Conservation (phyloP, 495 filamentous ascomycete species). For the Patellaria atrata region DNA sequence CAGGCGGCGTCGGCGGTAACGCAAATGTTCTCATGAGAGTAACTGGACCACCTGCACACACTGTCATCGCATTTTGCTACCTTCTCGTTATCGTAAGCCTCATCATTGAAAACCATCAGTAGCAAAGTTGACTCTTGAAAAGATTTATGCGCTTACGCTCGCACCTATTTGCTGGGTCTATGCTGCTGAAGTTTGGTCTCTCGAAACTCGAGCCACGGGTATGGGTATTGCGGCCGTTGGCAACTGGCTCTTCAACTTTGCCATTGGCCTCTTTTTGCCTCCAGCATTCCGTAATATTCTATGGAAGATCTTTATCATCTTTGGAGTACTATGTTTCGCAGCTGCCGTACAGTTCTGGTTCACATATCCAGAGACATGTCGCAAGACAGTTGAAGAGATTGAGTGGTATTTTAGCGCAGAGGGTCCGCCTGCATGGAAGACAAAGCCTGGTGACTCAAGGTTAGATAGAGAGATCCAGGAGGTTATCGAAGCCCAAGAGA, state of each 20-base stretch:
- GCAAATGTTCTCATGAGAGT: slow-evolving; percentile 51
- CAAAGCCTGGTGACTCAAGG: slow-evolving; percentile 36
- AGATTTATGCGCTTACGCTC: slow-evolving; percentile 59
- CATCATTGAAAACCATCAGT: too few species aligned
- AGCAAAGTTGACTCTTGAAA: too few species aligned
- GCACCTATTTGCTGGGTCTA: slow-evolving; percentile 64
- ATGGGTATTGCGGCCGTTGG: slow-evolving; percentile 51
- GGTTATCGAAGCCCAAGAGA: slow-evolving; percentile 11
- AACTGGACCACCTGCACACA: slow-evolving; percentile 45
- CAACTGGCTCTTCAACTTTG: slow-evolving; percentile 72
- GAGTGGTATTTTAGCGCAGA: slow-evolving; percentile 43
- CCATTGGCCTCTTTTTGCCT: slow-evolving; percentile 54
- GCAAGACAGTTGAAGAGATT: slow-evolving; percentile 60
- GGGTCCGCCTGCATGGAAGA: slow-evolving; percentile 43
- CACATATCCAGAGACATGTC: slow-evolving; percentile 56
- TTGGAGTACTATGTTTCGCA: slow-evolving; percentile 51
- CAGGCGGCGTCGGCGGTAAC: slow-evolving; percentile 46
- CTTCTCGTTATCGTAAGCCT: slow-evolving; percentile 65
- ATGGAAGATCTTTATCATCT: slow-evolving; percentile 62
- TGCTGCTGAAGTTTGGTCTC: slow-evolving; percentile 59
- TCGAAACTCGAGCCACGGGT: slow-evolving; percentile 58
- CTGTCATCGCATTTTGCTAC: slow-evolving; percentile 64
- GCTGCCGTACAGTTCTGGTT: slow-evolving; percentile 52
- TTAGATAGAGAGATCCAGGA: slow-evolving; percentile 20
- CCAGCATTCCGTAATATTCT: slow-evolving; percentile 57